Conservation (phyloP, 177 flowering plant species). For the Vitis hybrid region DNA sequence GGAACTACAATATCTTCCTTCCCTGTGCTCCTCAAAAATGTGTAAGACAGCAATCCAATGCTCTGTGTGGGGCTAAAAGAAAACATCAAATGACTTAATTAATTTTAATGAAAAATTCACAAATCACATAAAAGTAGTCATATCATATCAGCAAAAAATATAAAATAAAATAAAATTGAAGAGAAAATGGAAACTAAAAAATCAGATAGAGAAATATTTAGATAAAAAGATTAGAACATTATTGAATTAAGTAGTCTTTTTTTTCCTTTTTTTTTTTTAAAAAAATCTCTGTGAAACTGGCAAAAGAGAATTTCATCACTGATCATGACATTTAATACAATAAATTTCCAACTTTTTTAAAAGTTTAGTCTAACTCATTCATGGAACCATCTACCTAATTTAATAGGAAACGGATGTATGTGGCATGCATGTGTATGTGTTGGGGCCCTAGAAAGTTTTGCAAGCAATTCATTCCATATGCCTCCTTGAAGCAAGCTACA, state of each 20-base stretch:
- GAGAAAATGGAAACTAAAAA: not conserved
- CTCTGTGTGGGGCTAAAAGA: conserved; percentile 69
- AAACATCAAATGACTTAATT: conserved; percentile 6
- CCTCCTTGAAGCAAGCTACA: too few relatives aligned
- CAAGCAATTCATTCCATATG: too few relatives aligned
- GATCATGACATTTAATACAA: too few relatives aligned
- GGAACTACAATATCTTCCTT: conserved; percentile 98
- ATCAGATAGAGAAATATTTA: not conserved
- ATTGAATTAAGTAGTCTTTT: not conserved
- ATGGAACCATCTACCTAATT: too few relatives aligned
- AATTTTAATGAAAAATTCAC: not conserved
- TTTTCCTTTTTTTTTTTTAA: not conserved
- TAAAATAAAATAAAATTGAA: not conserved
- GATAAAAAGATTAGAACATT: conserved; percentile 3
- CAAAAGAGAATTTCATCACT: too few relatives aligned
- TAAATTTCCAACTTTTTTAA: too few relatives aligned
- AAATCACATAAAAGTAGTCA: conserved; percentile 2
- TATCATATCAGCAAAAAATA: not conserved
- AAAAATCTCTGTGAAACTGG: too few relatives aligned
- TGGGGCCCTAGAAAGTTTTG: too few relatives aligned
- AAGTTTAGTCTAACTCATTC: too few relatives aligned
- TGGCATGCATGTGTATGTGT: too few relatives aligned
- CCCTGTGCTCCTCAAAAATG: conserved; percentile 80
- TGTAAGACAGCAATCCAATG: conserved; percentile 89
- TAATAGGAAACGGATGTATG: too few relatives aligned